These are phyloP conservation scores for Coleophoma crateriformis DNA, from an alignment of 2,329 filamentous ascomycete species.

Conservation along the genomic window DNA sequence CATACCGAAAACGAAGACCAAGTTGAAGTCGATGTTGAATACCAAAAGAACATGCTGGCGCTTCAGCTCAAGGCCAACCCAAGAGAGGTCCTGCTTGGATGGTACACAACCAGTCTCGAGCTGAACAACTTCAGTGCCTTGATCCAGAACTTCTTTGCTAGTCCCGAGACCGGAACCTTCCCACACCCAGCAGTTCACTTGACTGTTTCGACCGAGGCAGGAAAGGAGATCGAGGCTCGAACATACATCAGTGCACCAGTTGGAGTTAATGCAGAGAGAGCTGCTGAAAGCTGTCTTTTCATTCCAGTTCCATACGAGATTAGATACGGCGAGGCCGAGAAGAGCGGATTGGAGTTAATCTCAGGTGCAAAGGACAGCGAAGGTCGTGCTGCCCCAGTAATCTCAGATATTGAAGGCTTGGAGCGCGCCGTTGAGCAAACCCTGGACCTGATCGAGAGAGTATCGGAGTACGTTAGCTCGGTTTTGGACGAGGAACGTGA, in stretches of 20 bases:
- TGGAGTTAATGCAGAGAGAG: slow-evolving; percentile 89
- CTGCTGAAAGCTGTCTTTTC: slow-evolving; percentile 94
- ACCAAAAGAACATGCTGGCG: slow-evolving; percentile 98
- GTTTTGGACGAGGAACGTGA: slow-evolving; percentile 90
- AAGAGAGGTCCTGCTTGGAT: slow-evolving; percentile 89
- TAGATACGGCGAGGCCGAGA: slow-evolving; percentile 76
- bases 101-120: slow-evolving; percentile 96
- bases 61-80: slow-evolving; percentile 92
- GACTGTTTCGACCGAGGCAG: slow-evolving; percentile 86
- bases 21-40: slow-evolving; percentile 99
- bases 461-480: slow-evolving; percentile 85
- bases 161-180: slow-evolving; percentile 93
- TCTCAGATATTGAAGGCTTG: slow-evolving; percentile 85
- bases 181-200: slow-evolving; percentile 97
- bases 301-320: slow-evolving; percentile 96
- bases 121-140: slow-evolving; percentile 97
- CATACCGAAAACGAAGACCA: slow-evolving; percentile 98
- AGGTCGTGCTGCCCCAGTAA: slow-evolving; percentile 64
- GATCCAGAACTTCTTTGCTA: slow-evolving; percentile 99
- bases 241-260: slow-evolving; percentile 96
- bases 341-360: slow-evolving; percentile 76
- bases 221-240: slow-evolving; percentile 81
- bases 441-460: slow-evolving; percentile 82
- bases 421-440: slow-evolving; percentile 84
- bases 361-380: slow-evolving; percentile 76